Conservation (phyloP, 139 green algal species). For the Bryopsis sp. region DNA sequence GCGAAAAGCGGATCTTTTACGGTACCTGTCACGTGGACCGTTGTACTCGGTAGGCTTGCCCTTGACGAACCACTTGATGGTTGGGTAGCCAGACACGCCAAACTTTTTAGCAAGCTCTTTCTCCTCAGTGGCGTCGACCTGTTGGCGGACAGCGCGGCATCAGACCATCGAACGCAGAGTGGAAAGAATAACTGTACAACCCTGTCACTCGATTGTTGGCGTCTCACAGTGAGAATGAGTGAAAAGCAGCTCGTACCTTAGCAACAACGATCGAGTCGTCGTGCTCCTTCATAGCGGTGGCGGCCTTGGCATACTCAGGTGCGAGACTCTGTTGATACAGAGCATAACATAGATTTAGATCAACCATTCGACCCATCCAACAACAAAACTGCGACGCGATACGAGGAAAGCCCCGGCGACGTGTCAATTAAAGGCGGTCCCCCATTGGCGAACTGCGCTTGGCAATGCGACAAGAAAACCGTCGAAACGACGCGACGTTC, state of each 20-base stretch:
- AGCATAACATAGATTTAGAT: too few relatives aligned
- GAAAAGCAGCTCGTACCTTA: constrained; percentile 41
- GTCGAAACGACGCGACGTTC: neutral
- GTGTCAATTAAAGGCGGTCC: neutral
- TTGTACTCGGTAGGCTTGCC: constrained; percentile 63
- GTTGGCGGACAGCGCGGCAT: neutral
- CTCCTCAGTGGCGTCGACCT: constrained; percentile 71
- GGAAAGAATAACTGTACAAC: constrained; percentile 7
- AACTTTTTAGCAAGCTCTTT: constrained; percentile 44
- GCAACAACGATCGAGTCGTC: constrained; percentile 45
- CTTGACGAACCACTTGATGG: constrained; percentile 80
- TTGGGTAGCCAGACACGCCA: constrained; percentile 66
- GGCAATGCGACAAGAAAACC: neutral
- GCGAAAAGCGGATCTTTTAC: constrained; percentile 16
- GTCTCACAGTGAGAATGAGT: too few relatives aligned
- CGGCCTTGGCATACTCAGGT: constrained; percentile 63
- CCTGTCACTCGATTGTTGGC: constrained; percentile 1
- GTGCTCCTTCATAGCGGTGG: constrained; percentile 48
- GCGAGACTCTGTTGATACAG: constrained; percentile 44
- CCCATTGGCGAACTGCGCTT: neutral
- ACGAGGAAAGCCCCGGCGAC: neutral
- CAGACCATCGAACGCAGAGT: neutral
- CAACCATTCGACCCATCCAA: neutral
- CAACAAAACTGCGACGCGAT: neutral
- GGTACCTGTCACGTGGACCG: constrained; percentile 59